Base-by-base conservation (phyloP, 169 alveolate species). In the Babesia ovis region DNA sequence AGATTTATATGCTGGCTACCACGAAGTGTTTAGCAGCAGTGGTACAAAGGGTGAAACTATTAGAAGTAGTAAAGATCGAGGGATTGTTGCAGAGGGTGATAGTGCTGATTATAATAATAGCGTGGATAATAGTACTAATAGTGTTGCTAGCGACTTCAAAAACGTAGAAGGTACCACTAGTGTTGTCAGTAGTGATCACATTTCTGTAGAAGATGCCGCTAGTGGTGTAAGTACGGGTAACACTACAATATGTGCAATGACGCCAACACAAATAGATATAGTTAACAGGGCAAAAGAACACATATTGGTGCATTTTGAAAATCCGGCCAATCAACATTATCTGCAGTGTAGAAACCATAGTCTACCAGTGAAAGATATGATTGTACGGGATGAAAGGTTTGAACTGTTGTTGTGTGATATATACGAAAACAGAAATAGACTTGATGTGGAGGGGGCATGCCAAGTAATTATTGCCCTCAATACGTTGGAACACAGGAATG, bases 401-500 rank as follows among this genome's bases (percentile, higher is more conserved):
- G 86, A 61, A 57, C 50, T 89, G 66, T 76, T 89, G 39, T 59
- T 89, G 54, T 89, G 80, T 27, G 93, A 89, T 59, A 62, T 89
- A 16, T 89, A 85, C 53, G 83, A 67, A 58, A 84, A 89, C 67
- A 51, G 91, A 56, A 81, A 68, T 55, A 85, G 84, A 45, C 77
- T 89, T 54, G 93, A 89, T 83, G 80, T 81, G 48, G 80, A 61
- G 68, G 84, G 91, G 25, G 84, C 84, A 4, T 89, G 93, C 68
- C 84, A 85, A 50, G 83, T 89, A 37, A 77, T 89, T 48, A 84
- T 84, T 41, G 75, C 93, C 35, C 84, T 89, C 31, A 85, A 85
- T 66, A 84, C 68, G 41, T 48, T 89, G 68, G 70, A 80, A 37
- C 86, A 84, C 87, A 80, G 60, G 50, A 76, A 85, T 55, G 84